Percentiles rank a stretch among this genome's conserved stretches.
These are phyloP conservation scores for Candida taoyuanica DNA, from an alignment of 805 yeast genomes.

Conservation along the genomic window DNA sequence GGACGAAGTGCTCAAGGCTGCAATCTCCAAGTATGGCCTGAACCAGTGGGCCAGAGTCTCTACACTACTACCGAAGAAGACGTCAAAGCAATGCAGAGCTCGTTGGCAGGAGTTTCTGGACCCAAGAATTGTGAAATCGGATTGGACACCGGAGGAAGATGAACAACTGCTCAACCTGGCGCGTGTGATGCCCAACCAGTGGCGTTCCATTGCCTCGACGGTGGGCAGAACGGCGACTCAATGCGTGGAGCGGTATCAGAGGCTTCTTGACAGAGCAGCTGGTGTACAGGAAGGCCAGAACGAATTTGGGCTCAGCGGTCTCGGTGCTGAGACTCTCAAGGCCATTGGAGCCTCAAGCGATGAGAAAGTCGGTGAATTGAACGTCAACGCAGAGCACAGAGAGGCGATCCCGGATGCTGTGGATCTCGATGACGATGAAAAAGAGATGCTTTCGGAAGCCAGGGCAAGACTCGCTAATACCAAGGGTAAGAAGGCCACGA, in stretches of 20 bases:
- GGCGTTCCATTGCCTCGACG: slow-evolving; percentile 85
- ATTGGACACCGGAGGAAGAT: slow-evolving; percentile 79
- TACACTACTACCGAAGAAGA: slow-evolving; percentile 76
- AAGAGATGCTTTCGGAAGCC: slow-evolving; percentile 94
- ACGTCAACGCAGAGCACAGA: slow-evolving; percentile 67
- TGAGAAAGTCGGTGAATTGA: slow-evolving; percentile 49
- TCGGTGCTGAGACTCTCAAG: slow-evolving; percentile 43
- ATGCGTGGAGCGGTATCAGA: slow-evolving; percentile 81
- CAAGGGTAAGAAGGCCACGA: slow-evolving; percentile 89
- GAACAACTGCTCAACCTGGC: slow-evolving; percentile 62
- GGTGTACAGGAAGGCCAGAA: slow-evolving; percentile 22
- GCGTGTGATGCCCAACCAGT: slow-evolving; percentile 78
- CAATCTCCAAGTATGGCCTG: slow-evolving; percentile 87
- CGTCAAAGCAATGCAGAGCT: slow-evolving; percentile 88
- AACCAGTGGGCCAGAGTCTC: slow-evolving; percentile 95
- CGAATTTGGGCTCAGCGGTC: slow-evolving; percentile 42
- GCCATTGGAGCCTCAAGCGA: slow-evolving; percentile 35
- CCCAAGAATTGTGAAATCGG: slow-evolving; percentile 59
- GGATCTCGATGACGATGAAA: slow-evolving; percentile 80
- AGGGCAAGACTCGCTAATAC: slow-evolving; percentile 87
- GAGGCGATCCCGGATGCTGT: slow-evolving; percentile 80
- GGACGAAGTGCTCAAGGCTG: slow-evolving; percentile 86
- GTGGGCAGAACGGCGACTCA: slow-evolving; percentile 83
- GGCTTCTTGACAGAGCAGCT: slow-evolving; percentile 47
- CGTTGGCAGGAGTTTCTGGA: slow-evolving; percentile 88